These are phyloP conservation scores for Cucurbita argyrosperma DNA, from an alignment of 306 rosid species.

Conservation along the genomic window DNA sequence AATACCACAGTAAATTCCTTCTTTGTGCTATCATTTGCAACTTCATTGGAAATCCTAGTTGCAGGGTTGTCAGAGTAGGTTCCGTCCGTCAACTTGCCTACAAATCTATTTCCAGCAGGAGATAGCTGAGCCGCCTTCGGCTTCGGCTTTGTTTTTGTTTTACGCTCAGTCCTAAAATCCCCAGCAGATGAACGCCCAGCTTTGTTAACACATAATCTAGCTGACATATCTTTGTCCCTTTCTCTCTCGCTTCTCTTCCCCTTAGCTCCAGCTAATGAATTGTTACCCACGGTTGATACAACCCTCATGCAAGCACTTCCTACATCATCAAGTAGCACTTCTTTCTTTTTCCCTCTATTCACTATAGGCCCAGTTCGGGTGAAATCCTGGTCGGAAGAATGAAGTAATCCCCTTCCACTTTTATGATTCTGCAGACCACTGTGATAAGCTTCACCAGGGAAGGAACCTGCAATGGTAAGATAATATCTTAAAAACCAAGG, in stretches of 20 bases:
- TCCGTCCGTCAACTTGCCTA: conserved; percentile 24
- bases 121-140: conserved; percentile 49
- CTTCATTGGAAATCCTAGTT: conserved; percentile 25
- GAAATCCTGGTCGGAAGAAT: conserved; percentile 35
- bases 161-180: conserved; percentile 47
- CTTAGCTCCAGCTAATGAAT: conserved; percentile 39
- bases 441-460: conserved; percentile 24
- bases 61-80: conserved; percentile 20
- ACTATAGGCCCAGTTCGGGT: conserved; percentile 39
- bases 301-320: conserved; percentile 37
- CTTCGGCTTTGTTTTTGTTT: conserved; percentile 60
- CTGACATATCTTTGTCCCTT: conserved; percentile 36
- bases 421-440: conserved; percentile 13
- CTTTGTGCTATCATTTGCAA: conserved; percentile 12
- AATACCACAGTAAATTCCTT: conserved; percentile 19
- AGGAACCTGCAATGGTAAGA: conserved; percentile 41
- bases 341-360: conserved; percentile 61
- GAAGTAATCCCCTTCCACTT: conserved; percentile 19
- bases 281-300: conserved; percentile 28
- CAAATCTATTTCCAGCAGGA: conserved; percentile 39
- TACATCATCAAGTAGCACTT: conserved; percentile 64
- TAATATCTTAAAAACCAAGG: neutral
- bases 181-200: conserved; percentile 32
- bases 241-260: conserved; percentile 77
- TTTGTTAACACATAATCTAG: conserved; percentile 35